Evolutionary conservation across 2,329 filamentous ascomycete species (phyloP).

Genomic region (Trichoderma semiorbis): DNA sequence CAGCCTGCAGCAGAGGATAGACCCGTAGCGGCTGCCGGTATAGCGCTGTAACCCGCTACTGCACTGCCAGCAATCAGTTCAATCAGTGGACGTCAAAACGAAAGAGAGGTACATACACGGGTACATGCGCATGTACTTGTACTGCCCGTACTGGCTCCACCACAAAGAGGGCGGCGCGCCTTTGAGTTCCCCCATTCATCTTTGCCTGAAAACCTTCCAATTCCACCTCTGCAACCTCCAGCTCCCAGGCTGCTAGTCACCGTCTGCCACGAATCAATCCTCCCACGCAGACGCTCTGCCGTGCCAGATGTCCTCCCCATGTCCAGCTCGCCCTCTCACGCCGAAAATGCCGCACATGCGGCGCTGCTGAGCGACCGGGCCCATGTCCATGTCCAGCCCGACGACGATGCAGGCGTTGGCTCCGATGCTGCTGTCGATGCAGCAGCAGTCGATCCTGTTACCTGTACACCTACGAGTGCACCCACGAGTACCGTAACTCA

Average conservation of each 20-base stretch:
- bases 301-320: conserved; percentile 57
- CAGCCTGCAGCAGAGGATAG: background rate
- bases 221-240: conserved; percentile 21
- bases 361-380: conserved; percentile 39
- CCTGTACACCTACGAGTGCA: background rate
- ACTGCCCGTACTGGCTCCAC: background rate
- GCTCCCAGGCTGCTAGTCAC: conserved; percentile 19
- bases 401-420: background rate
- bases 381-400: background rate
- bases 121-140: background rate
- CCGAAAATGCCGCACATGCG: conserved; percentile 55
- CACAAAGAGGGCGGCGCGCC: background rate
- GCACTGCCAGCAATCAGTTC: background rate
- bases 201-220: conserved; percentile 13
- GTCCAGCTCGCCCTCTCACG: conserved; percentile 49
- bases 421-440: background rate
- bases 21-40: background rate
- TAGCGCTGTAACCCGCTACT: background rate
- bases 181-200: conserved; percentile 8
- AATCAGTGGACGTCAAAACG: background rate
- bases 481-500: background rate
- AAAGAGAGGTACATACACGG: background rate
- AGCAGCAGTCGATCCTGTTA: background rate
- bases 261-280: conserved; percentile 24
- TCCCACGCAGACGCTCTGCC: conserved; percentile 27